phyloP scores from a whole-genome alignment of 495 filamentous ascomycete genomes.

The Copromyces sp. region DNA sequence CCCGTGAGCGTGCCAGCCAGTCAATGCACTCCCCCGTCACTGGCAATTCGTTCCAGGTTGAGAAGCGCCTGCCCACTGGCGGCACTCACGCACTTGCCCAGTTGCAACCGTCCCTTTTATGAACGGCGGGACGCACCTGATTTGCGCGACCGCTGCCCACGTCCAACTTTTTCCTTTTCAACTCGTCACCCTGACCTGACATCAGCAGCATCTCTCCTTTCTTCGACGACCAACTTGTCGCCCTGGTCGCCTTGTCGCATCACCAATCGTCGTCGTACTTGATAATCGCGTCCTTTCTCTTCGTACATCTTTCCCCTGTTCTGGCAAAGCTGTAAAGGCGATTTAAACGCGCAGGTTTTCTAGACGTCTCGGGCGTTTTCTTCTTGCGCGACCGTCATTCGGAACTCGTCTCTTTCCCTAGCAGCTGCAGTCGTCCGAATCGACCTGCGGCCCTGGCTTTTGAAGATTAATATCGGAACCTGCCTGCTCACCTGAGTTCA shows the following conservation, averaged over 20 bases:
- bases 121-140: slow-evolving; percentile 33
- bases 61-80: background rate
- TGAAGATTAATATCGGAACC: background rate
- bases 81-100: background rate
- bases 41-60: background rate
- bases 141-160: slow-evolving; percentile 8
- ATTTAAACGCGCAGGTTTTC: slow-evolving; percentile 6
- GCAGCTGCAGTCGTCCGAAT: slow-evolving; percentile 10
- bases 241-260: background rate
- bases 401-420: slow-evolving; percentile 4
- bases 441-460: background rate
- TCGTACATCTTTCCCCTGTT: slow-evolving; percentile 2
- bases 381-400: slow-evolving; percentile 5
- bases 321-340: slow-evolving; percentile 11
- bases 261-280: background rate
- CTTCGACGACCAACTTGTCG: background rate
- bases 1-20: background rate
- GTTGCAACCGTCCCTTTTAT: background rate
- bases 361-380: slow-evolving; percentile 2
- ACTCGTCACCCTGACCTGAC: slow-evolving; percentile 4
- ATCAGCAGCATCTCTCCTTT: background rate
- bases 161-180: slow-evolving; percentile 24
- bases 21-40: background rate
- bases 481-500: background rate
- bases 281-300: background rate